A percentile compares a stretch with the other conserved stretches of the same genome.
Conservation (phyloP, 352 stramenopile genomes). For the Phytophthora boehmeriae region DNA sequence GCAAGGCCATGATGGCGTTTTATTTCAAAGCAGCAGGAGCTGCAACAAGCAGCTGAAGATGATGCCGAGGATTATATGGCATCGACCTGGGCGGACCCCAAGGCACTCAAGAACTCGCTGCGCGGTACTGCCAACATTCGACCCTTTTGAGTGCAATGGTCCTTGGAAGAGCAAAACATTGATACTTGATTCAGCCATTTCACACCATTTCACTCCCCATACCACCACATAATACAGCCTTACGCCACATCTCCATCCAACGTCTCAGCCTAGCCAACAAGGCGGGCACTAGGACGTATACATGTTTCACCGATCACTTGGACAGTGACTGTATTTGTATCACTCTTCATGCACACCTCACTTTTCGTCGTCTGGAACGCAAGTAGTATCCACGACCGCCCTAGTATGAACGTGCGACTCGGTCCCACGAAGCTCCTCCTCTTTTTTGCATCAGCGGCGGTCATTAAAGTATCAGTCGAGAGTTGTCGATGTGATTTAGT, state of each 20-base stretch:
- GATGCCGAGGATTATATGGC: conserved; percentile 96
- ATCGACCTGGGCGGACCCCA: conserved; percentile 94
- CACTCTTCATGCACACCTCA: too few species aligned
- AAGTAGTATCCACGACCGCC: background rate
- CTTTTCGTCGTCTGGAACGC: background rate
- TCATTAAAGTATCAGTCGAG: conserved; percentile 14
- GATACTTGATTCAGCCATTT: background rate
- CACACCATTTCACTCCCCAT: too few species aligned
- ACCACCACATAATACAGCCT: too few species aligned
- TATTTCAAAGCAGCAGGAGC: conserved; percentile 93
- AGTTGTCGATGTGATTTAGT: conserved; percentile 25
- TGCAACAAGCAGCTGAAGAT: conserved; percentile 84
- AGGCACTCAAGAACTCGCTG: conserved; percentile 93
- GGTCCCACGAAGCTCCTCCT: conserved; percentile 26
- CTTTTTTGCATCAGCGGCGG: conserved; percentile 14
- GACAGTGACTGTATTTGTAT: too few species aligned
- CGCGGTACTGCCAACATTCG: conserved; percentile 88
- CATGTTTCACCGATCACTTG: too few species aligned
- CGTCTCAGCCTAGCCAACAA: too few species aligned
- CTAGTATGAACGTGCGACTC: conserved; percentile 20
- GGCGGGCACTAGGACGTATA: too few species aligned
- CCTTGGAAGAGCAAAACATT: background rate
- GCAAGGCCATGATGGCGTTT: conserved; percentile 97
- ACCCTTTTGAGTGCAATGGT: conserved; percentile 53
- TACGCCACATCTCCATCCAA: too few species aligned